A percentile compares a stretch with the other conserved stretches of the same genome.
Conservation (phyloP, 2,329 filamentous ascomycete species). For the Penicillium hordei region DNA sequence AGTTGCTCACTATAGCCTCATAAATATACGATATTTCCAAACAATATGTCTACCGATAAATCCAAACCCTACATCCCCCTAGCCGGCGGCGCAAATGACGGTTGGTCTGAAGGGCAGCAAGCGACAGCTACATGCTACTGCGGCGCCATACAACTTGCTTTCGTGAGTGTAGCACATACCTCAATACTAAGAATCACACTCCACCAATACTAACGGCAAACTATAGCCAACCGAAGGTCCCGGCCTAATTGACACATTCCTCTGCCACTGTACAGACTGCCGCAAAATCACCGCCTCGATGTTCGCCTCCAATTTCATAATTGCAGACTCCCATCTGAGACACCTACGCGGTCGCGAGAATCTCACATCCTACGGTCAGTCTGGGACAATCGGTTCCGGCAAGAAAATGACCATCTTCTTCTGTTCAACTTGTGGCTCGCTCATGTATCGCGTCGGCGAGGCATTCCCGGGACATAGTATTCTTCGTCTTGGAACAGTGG, state of each 20-base stretch:
- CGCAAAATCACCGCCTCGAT: conserved; percentile 63
- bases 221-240: conserved; percentile 14
- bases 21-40: background rate
- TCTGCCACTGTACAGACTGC: conserved; percentile 63
- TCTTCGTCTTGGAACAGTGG: conserved; percentile 60
- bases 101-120: conserved; percentile 9
- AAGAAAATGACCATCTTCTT: conserved; percentile 62
- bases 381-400: conserved; percentile 48
- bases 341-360: conserved; percentile 55
- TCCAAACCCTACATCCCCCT: conserved; percentile 12
- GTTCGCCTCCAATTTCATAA: conserved; percentile 60
- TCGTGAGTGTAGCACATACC: conserved; percentile 2
- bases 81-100: conserved; percentile 13
- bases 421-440: conserved; percentile 58
- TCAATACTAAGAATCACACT: background rate
- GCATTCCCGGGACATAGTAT: conserved; percentile 51
- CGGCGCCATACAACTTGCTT: conserved; percentile 14
- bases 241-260: conserved; percentile 49
- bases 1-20: background rate
- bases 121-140: conserved; percentile 21
- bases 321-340: conserved; percentile 47
- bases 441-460: conserved; percentile 58
- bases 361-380: conserved; percentile 50
- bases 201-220: background rate
- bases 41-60: background rate